Evolutionary conservation across 306 rosid genomes (phyloP).

Genomic region (Clitoria ternatea): DNA sequence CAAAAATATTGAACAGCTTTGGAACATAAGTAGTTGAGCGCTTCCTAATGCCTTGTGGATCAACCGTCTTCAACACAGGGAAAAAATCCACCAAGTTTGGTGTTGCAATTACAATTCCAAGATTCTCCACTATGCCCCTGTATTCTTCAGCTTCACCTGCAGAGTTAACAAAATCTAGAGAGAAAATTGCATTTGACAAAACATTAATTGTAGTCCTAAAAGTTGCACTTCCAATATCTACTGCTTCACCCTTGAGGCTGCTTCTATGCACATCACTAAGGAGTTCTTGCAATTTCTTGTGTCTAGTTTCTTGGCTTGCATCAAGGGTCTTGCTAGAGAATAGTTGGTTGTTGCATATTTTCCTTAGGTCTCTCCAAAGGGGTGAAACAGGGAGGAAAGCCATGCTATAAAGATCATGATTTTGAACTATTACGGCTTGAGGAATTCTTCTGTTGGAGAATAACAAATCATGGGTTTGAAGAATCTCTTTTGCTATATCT

Average conservation of each 20-base stretch:
- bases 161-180: slow-evolving; percentile 33
- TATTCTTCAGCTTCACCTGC: slow-evolving; percentile 9
- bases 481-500: slow-evolving; percentile 31
- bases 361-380: slow-evolving; percentile 27
- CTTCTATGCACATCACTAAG: background rate
- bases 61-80: slow-evolving; percentile 31
- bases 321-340: slow-evolving; percentile 37
- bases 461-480: slow-evolving; percentile 25
- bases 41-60: slow-evolving; percentile 35
- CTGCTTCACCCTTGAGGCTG: slow-evolving; percentile 7
- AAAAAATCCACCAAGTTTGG: slow-evolving; percentile 46
- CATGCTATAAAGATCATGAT: background rate
- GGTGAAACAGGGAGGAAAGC: slow-evolving; percentile 18
- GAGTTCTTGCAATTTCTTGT: slow-evolving; percentile 34
- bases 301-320: slow-evolving; percentile 18
- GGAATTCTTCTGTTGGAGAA: slow-evolving; percentile 23
- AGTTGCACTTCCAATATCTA: slow-evolving; percentile 37
- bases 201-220: slow-evolving; percentile 25
- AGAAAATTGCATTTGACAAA: slow-evolving; percentile 29
- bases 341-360: slow-evolving; percentile 30
- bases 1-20: slow-evolving; percentile 16
- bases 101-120: slow-evolving; percentile 29
- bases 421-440: background rate
- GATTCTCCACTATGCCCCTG: slow-evolving; percentile 14
- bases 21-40: background rate